phyloP scores from a whole-genome alignment of 2,329 filamentous ascomycete species.

The Nannizzia gypsea region DNA sequence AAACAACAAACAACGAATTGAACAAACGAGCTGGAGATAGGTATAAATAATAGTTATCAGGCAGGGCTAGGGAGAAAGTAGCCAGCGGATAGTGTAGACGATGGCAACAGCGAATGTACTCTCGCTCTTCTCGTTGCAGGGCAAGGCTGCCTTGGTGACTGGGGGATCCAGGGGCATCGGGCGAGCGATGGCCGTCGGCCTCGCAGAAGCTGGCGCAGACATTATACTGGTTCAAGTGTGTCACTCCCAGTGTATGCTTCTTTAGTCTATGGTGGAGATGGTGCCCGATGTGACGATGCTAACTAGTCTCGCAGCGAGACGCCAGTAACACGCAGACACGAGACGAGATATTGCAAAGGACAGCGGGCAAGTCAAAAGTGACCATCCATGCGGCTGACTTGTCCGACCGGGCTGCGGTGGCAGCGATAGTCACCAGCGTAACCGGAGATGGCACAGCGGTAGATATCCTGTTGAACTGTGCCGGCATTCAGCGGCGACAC shows the following conservation, averaged over 20 bases:
- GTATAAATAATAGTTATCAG: neutral
- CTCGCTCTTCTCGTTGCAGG: slow-evolving; percentile 29
- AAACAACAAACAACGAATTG: neutral
- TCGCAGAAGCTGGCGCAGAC: slow-evolving; percentile 39
- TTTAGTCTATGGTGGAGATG: neutral
- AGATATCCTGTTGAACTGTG: slow-evolving; percentile 73
- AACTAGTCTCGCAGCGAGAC: slow-evolving; percentile 37
- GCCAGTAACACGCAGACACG: slow-evolving; percentile 36
- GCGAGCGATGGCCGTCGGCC: slow-evolving; percentile 35
- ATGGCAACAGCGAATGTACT: slow-evolving; percentile 5
- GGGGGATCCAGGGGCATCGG: slow-evolving; percentile 40
- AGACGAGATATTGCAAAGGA: slow-evolving; percentile 30
- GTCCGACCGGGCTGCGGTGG: slow-evolving; percentile 31
- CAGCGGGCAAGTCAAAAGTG: slow-evolving; percentile 27
- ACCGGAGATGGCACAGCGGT: slow-evolving; percentile 43
- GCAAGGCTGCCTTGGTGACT: slow-evolving; percentile 36
- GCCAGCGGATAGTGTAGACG: neutral
- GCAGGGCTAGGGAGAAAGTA: neutral
- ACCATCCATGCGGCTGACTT: slow-evolving; percentile 36
- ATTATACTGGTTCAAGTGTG: slow-evolving; percentile 33
- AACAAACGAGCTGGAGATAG: neutral
- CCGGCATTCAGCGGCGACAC: slow-evolving; percentile 72
- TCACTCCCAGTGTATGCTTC: neutral
- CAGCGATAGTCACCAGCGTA: slow-evolving; percentile 30
- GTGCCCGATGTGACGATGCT: neutral